phyloP scores from a whole-genome alignment of 768 basidiomycete genomes.

The Leccinum truebloodii region DNA sequence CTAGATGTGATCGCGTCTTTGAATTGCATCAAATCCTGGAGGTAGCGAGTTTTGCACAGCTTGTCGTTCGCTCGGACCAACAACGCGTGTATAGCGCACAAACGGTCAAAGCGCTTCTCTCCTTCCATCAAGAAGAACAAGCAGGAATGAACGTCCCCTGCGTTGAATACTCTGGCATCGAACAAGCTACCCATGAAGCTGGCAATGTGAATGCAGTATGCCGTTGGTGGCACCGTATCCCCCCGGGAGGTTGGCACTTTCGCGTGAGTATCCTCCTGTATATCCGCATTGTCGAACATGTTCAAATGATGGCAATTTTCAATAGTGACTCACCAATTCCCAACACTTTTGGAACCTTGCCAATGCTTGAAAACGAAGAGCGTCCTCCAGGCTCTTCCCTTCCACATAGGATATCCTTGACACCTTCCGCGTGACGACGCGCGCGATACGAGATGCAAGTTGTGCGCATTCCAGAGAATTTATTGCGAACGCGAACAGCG shows the following conservation, averaged over 20 bases:
- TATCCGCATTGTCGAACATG: neutral
- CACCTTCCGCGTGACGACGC: slow-evolving; percentile 8
- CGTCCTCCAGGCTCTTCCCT: slow-evolving; percentile 10
- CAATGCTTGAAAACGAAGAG: slow-evolving; percentile 17
- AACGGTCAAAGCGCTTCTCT: slow-evolving; percentile 23
- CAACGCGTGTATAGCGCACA: slow-evolving; percentile 39
- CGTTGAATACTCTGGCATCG: slow-evolving; percentile 21
- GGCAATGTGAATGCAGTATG: slow-evolving; percentile 31
- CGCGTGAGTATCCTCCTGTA: slow-evolving; percentile 20
- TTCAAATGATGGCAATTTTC: neutral
- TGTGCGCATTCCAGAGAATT: slow-evolving; percentile 11
- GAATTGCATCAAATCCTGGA: slow-evolving; percentile 22
- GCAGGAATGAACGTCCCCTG: slow-evolving; percentile 34
- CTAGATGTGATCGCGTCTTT: slow-evolving; percentile 13
- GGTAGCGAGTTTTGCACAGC: slow-evolving; percentile 31
- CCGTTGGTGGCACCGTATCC: slow-evolving; percentile 9
- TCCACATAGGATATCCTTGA: slow-evolving; percentile 11
- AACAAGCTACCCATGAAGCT: slow-evolving; percentile 37
- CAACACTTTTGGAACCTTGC: slow-evolving; percentile 18
- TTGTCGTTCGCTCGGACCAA: slow-evolving; percentile 34
- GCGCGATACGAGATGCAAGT: slow-evolving; percentile 22
- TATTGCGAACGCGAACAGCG: slow-evolving; percentile 17
- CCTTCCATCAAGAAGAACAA: slow-evolving; percentile 25
- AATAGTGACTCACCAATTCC: slow-evolving; percentile 15
- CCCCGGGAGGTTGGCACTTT: neutral